Conservation (phyloP, 2,329 filamentous ascomycete genomes). For the Cyphellophora attinorum region DNA sequence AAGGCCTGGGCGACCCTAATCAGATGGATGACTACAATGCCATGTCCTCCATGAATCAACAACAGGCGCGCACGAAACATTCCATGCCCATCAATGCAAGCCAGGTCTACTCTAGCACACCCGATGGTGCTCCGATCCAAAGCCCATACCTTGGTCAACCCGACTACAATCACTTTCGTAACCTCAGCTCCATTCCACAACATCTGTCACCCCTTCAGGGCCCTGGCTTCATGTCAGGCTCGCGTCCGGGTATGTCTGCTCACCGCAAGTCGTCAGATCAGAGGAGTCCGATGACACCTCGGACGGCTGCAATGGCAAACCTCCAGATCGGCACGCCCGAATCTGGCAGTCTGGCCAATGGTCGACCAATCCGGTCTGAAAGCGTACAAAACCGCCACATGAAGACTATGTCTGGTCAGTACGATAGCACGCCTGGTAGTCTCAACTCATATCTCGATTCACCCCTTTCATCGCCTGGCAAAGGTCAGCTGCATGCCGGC, state of each 20-base stretch:
- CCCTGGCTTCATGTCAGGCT: conserved; percentile 42
- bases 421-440: conserved; percentile 79
- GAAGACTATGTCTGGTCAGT: conserved; percentile 78
- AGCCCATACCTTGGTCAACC: conserved; percentile 75
- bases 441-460: conserved; percentile 81
- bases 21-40: conserved; percentile 14
- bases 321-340: conserved; percentile 65
- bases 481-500: conserved; percentile 51
- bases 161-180: conserved; percentile 66
- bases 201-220: conserved; percentile 26
- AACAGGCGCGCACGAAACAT: conserved; percentile 24
- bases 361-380: conserved; percentile 64
- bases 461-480: conserved; percentile 69
- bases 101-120: conserved; percentile 77
- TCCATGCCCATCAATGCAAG: conserved; percentile 53
- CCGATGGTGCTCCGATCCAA: conserved; percentile 83
- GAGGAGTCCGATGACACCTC: conserved; percentile 74
- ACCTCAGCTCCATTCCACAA: conserved; percentile 34
- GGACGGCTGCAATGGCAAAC: conserved; percentile 66
- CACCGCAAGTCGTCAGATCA: conserved; percentile 65
- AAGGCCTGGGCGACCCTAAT: conserved; percentile 44
- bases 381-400: conserved; percentile 56
- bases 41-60: conserved; percentile 3
- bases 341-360: conserved; percentile 58
- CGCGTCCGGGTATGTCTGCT: conserved; percentile 55